A percentile compares a stretch with the other conserved stretches of the same genome.
Conservation (phyloP, 2,329 filamentous ascomycete species). For the Aspergillus fumigatus region DNA sequence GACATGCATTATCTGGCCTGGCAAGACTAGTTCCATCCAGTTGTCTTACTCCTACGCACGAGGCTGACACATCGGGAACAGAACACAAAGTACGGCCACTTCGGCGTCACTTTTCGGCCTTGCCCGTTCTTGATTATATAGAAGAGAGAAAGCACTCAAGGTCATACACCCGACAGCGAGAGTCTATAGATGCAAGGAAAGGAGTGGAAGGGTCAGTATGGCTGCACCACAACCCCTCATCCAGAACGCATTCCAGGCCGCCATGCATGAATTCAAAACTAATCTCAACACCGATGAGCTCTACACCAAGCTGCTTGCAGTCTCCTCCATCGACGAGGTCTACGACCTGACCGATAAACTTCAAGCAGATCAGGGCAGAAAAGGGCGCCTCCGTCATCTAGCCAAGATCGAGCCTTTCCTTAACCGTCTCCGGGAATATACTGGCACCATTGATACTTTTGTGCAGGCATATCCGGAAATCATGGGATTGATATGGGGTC, state of each 20-base stretch:
- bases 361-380: neutral
- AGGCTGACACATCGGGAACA: too few relatives aligned
- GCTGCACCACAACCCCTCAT: neutral
- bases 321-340: slow-evolving; percentile 1
- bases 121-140: too few relatives aligned
- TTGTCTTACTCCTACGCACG: too few relatives aligned
- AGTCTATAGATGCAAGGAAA: too few relatives aligned
- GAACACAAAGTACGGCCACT: too few relatives aligned
- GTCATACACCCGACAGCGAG: too few relatives aligned
- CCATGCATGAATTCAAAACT: slow-evolving; percentile 1
- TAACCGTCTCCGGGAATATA: neutral
- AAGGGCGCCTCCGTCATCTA: neutral
- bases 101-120: too few relatives aligned
- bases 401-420: slow-evolving; percentile 1
- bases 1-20: too few relatives aligned
- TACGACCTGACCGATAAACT: slow-evolving; percentile 4
- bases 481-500: slow-evolving; percentile 5
- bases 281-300: slow-evolving; percentile 1
- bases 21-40: too few relatives aligned
- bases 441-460: neutral
- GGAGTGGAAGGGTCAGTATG: too few relatives aligned
- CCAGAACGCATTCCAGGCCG: slow-evolving; percentile 1
- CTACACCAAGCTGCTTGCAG: neutral
- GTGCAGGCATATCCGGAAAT: neutral
- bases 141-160: too few relatives aligned